Conservation (phyloP, 345 rosid species). For the Litchi chinensis region DNA sequence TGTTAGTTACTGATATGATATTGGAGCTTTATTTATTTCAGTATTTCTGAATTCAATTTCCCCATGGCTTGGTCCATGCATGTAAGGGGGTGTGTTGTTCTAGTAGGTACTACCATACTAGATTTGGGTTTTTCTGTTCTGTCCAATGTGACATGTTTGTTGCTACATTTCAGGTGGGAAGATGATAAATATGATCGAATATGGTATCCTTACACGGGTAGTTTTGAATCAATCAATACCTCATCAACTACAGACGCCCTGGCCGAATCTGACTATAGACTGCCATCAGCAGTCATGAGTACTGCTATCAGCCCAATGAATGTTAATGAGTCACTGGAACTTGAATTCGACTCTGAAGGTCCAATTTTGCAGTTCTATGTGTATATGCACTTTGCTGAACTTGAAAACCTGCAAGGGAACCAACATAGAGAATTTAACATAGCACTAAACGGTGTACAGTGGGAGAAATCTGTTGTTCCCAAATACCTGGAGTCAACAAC, state of each 20-base stretch:
- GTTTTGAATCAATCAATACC: neutral
- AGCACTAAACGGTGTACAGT: constrained; percentile 21
- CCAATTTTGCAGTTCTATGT: constrained; percentile 23
- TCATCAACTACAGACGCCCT: neutral
- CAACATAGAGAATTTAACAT: constrained; percentile 29
- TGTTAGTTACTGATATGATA: no score
- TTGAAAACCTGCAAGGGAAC: constrained; percentile 9
- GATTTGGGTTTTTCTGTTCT: no score
- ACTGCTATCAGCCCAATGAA: constrained; percentile 29
- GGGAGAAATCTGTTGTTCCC: constrained; percentile 12
- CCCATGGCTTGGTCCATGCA: no score
- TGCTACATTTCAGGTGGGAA: constrained; percentile 15
- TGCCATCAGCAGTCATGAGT: constrained; percentile 33
- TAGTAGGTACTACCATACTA: no score
- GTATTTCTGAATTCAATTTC: no score
- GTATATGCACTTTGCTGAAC: constrained; percentile 42
- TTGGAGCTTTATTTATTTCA: no score
- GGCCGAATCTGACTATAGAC: constrained; percentile 14
- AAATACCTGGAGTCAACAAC: constrained; percentile 24
- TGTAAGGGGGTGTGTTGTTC: no score
- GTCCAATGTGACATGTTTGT: neutral
- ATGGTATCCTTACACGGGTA: constrained; percentile 28
- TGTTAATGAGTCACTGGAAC: constrained; percentile 9
- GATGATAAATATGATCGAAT: constrained; percentile 37
- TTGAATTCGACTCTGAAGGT: constrained; percentile 16